Evolutionary conservation across 441 rosid genomes (phyloP).

Genomic region (Syzygium malaccense): DNA sequence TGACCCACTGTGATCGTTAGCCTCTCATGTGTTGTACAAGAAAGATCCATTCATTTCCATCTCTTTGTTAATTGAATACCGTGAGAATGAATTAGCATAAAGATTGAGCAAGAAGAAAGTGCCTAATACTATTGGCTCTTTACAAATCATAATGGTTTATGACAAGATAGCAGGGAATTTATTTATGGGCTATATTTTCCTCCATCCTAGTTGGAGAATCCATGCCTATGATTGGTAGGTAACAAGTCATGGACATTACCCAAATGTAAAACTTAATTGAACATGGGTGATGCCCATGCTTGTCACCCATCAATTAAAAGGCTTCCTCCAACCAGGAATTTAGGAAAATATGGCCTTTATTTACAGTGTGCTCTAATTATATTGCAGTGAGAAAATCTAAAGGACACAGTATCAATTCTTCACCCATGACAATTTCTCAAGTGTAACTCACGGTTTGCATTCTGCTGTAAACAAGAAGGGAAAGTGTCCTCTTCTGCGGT

Average conservation of each 20-base stretch:
- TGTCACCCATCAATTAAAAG: not conserved
- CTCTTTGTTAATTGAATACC: not conserved
- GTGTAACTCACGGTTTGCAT: not conserved
- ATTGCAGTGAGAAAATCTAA: not conserved
- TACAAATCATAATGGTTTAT: not conserved
- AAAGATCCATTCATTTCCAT: not conserved
- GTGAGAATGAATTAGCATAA: not conserved
- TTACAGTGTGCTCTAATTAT: not conserved
- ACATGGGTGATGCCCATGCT: not conserved
- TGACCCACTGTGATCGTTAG: not conserved
- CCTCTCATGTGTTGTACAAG: not conserved
- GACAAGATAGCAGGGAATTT: not conserved
- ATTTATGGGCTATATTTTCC: not conserved
- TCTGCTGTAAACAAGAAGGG: not conserved
- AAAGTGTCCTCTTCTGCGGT: not conserved
- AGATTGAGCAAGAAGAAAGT: not conserved
- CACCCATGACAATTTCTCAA: not conserved
- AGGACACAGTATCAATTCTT: not conserved
- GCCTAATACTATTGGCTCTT: not conserved
- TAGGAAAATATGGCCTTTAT: not conserved
- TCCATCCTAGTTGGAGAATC: not conserved
- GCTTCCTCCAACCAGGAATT: not conserved
- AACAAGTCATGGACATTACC: not conserved
- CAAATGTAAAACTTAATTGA: not conserved
- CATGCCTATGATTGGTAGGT: not conserved